Percentiles rank a stretch among this genome's conserved stretches.
Conservation (phyloP, 2,329 filamentous ascomycete species). For the Ceratocystis alfenasii region DNA sequence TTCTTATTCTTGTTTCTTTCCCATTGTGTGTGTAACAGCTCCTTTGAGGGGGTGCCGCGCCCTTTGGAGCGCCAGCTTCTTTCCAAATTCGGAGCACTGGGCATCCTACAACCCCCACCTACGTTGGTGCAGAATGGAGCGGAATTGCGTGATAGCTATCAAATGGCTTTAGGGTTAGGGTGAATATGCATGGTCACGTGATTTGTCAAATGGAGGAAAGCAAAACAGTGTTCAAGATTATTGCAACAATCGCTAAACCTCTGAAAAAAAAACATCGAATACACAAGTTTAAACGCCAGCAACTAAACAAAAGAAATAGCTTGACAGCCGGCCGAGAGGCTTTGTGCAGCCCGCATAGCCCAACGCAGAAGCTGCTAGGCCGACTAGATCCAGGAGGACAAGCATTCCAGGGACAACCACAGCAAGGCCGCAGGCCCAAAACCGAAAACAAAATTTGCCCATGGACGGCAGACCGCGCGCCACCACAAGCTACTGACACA, state of each 20-base stretch:
- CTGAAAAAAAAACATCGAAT: neutral
- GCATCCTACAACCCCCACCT: neutral
- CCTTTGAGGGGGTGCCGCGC: neutral
- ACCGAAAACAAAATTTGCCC: neutral
- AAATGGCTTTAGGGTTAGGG: neutral
- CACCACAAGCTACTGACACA: neutral
- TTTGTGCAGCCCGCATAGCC: neutral
- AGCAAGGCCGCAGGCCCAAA: neutral
- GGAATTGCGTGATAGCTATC: neutral
- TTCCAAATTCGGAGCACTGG: neutral
- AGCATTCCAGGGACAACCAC: conserved; percentile 5
- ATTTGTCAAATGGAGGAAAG: neutral
- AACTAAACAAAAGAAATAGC: neutral
- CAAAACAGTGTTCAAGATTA: neutral
- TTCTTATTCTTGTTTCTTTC: neutral
- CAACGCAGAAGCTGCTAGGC: neutral
- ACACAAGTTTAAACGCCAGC: neutral
- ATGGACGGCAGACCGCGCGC: neutral
- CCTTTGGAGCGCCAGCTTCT: neutral
- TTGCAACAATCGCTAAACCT: neutral
- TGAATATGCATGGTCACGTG: neutral
- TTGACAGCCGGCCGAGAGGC: neutral
- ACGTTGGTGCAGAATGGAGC: neutral
- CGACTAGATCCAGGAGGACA: neutral
- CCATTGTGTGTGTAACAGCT: conserved; percentile 3